Conservation (phyloP, 2,329 filamentous ascomycete genomes). For the Alternaria burnsii region DNA sequence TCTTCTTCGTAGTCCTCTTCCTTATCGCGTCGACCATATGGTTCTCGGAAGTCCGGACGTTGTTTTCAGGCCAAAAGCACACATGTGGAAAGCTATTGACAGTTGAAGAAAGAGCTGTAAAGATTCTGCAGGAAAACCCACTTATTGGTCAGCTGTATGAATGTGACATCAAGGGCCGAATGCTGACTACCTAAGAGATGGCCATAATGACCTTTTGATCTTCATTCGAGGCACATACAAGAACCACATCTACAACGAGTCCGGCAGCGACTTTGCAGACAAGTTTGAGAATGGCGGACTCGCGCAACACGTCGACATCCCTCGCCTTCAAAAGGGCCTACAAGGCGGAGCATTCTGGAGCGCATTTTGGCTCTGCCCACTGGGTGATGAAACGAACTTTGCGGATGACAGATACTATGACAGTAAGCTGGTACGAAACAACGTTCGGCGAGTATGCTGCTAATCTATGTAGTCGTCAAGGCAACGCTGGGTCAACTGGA, state of each 20-base stretch:
- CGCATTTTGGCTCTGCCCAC: conserved; percentile 80
- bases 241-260: conserved; percentile 76
- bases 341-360: conserved; percentile 94
- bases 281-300: conserved; percentile 77
- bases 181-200: conserved; percentile 65
- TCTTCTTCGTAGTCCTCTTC: conserved; percentile 11
- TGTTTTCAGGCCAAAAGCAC: conserved; percentile 7
- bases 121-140: conserved; percentile 50
- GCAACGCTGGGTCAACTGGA: conserved; percentile 80
- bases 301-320: conserved; percentile 77
- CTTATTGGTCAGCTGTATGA: conserved; percentile 49
- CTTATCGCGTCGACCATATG: conserved; percentile 17
- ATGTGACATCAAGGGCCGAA: not conserved
- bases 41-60: conserved; percentile 6
- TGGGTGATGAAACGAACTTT: conserved; percentile 72
- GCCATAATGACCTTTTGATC: conserved; percentile 88
- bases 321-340: conserved; percentile 73
- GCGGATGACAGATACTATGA: conserved; percentile 74
- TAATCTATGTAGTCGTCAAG: conserved; percentile 61
- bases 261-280: conserved; percentile 70
- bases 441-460: not conserved
- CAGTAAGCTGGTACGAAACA: conserved; percentile 58
- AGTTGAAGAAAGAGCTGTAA: conserved; percentile 44
- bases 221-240: conserved; percentile 70
- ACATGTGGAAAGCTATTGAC: conserved; percentile 16